Base-by-base conservation (phyloP, 1,284 basidiomycete species). In the Microbotryum lychnidis-dioicae region DNA sequence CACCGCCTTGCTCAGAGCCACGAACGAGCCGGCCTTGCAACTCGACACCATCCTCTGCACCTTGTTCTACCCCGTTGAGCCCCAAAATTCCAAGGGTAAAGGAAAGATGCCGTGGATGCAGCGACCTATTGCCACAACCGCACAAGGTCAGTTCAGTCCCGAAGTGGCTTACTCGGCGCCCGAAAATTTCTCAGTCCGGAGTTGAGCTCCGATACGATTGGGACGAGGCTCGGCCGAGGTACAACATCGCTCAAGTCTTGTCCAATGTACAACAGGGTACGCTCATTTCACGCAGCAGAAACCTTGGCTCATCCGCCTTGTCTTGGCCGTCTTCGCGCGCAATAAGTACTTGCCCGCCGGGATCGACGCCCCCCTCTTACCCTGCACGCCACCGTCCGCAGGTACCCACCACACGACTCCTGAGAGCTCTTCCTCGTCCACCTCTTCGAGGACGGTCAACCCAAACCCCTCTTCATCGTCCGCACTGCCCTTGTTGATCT, bases 391-490 rank as follows among this genome's bases (percentile, higher is more conserved):
- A 25, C 53, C 25, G 66, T 68, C 50, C 87, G 85, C 82, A 7
- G 18, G 20, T 3, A 20, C 14, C 51, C n/a, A 16, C 9, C 8
- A 42, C 37, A 16, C 37, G 37, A 18, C 37, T 42, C 37, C 14
- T 42, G 12, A 14, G 16, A 42, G 37, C 16, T 42, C 37, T 5
- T 42, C 37, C 37, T 42, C 37, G 14, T 16, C 37, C 37, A 42
- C 37, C 37, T 42, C 37, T 6, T 42, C 37, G 16, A 42, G 14
- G 37, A 42, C 23, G 51, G n/a, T 25, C 18, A 29, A n/a, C 21
- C 12, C 29, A 5, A 44, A 46, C 57, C 53, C 20, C 86, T 87
- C 0, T 78, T 90, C 18, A 81, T 88, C 33, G 80, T 37, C 37
- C 14, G 37, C 37, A 18, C 18, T 42, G 37, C 37, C 37, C 37